Evolutionary conservation across 139 green algal genomes (phyloP), one percentile per base, ranked within the genome.

Genomic region (Coelastrella sp.): DNA sequence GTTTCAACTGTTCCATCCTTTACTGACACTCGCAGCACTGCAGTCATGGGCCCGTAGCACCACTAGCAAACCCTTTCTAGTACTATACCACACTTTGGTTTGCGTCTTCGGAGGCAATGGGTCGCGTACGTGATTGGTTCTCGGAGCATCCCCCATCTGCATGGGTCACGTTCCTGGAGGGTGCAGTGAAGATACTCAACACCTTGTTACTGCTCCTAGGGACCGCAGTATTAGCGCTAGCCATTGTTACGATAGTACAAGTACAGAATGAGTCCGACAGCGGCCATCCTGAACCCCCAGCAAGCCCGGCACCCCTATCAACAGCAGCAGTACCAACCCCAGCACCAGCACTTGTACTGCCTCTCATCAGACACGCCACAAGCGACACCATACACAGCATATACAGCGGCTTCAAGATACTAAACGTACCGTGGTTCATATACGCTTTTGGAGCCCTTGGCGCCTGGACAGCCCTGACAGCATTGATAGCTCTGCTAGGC

Each of bases 371-470:
- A n/a, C 81, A 76, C 20, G 60, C 81, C 8, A 76, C 81, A 23
- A n/a, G 54, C 76, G 13, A 17, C 19, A 56, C 74, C 13, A 11
- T 71, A 11, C 64, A 47, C 47, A 60, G 77, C 47, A 20, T 22
- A 7, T 20, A 60, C n/a, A 56, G 80, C 54, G n/a, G 80, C 56
- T 87, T 19, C 60, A 56, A 64, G 58, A 22, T 89, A 32, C 7
- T 73, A 19, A 80, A 75, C n/a, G 74, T 84, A 20, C 77, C 87
- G 8, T 91, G 87, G 87, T 91, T 91, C 19, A 80, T 91, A 10
- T 74, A 64, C n/a, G 65, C 23, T 7, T 87, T 91, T 54, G 87
- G 78, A 17, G 78, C 79, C 0, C 19, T 87, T 6, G 87, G 87
- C 10, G 65, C 66, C 11, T 71, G 64, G 14, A 87, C 79, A 56